Evolutionary conservation across 805 yeast genomes (phyloP), one percentile per base, ranked within the genome.

Genomic region (Kuraishia capsulata): DNA sequence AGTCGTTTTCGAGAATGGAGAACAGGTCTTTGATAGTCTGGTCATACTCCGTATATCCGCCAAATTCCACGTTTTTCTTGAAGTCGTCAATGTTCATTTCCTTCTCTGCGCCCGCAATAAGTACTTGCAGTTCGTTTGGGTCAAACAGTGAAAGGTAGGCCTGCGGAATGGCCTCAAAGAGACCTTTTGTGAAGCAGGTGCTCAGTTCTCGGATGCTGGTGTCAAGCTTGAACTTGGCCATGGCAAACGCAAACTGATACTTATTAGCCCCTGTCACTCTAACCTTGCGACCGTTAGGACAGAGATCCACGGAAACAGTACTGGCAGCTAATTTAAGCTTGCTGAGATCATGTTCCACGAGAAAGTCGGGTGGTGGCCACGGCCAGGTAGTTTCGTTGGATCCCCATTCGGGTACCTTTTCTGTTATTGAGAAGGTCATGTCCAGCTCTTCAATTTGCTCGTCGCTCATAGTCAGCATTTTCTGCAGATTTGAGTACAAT

Each of bases 61-160:
- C 86, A 43, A 79, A 76, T 13, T 65, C 81, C 0, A 81, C 75
- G 52, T 86, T 70, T 1, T 47, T 43, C 41, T 67, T 67, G 59
- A 94, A 70, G 50, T 92, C 96, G 1, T 69, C 64, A 3, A 89
- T 55, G 53, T 87, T 76, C 8, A 92, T 71, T 39, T 78, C 82
- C 35, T 70, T 68, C 36, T 73, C 72, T 6, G 85, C 89, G 4
- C 95, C 96, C 14, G 92, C 76, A 2, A 87, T 77, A n/a, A 90
- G 64, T 67, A 78, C 76, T 53, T 88, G 95, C 13, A 92, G 58
- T 51, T 92, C 97, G 28, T 63, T 63, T 0, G 95, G 80, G 50
- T 85, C 86, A 61, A 90, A 92, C 81, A 90, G 76, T 19, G 73
- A 71, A 34, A 90, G 63, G 96, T 96, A 87, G 29, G 68, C 68